Evolutionary conservation across 176 grass and related monocot genomes (phyloP).

Genomic region (Oryza meridionalis): DNA sequence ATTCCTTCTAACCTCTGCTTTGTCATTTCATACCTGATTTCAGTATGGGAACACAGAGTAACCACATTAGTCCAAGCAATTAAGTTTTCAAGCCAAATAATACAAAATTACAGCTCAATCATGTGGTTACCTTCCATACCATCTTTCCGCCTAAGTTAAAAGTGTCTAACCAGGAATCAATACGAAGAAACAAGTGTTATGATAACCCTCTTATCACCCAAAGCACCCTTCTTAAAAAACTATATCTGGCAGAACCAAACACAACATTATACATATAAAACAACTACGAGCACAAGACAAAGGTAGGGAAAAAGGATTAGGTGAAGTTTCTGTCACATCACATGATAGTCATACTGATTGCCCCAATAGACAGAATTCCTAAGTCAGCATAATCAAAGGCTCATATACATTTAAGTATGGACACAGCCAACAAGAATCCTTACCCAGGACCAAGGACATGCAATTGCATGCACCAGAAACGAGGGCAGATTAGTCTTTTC

Average conservation of each 20-base stretch:
- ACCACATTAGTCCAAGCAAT: background rate
- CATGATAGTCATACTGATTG: slow-evolving; percentile 20
- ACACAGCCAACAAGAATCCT: slow-evolving; percentile 3
- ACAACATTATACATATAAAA: slow-evolving; percentile 36
- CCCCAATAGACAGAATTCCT: slow-evolving; percentile 17
- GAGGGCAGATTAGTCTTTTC: slow-evolving; percentile 14
- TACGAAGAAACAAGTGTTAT: background rate
- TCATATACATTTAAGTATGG: background rate
- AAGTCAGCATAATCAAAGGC: slow-evolving; percentile 31
- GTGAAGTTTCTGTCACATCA: slow-evolving; percentile 29
- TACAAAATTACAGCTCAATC: slow-evolving; percentile 13
- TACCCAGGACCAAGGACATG: slow-evolving; percentile 22
- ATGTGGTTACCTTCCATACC: slow-evolving; percentile 3
- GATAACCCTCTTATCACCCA: background rate
- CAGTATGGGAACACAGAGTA: background rate
- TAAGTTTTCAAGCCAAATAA: background rate
- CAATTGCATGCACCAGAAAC: background rate
- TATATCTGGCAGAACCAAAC: slow-evolving; percentile 11
- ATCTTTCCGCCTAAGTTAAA: background rate
- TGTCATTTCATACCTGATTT: background rate
- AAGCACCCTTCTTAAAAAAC: background rate
- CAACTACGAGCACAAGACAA: slow-evolving; percentile 23
- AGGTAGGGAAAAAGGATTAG: slow-evolving; percentile 29
- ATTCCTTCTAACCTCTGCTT: background rate
- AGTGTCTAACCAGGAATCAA: background rate